Conservation (phyloP, 352 stramenopile species). For the Pythium aristosporum region DNA sequence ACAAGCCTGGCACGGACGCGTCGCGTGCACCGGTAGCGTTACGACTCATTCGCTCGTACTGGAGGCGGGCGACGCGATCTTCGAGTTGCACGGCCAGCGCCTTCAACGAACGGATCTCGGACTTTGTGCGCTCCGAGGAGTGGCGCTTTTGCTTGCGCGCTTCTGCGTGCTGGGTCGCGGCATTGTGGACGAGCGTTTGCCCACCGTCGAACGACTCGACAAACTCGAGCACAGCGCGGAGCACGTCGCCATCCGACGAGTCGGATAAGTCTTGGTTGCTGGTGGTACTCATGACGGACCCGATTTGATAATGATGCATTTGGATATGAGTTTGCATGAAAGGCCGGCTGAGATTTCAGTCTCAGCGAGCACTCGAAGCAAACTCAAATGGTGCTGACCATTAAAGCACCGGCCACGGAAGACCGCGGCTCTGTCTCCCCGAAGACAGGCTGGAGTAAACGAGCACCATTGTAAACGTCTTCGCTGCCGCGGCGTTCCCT, state of each 20-base stretch:
- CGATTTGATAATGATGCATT: background rate
- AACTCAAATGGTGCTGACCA: too few relatives aligned
- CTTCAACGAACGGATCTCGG: background rate
- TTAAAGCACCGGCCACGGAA: too few relatives aligned
- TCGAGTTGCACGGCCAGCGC: background rate
- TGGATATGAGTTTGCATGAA: too few relatives aligned
- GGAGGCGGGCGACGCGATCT: constrained; percentile 2
- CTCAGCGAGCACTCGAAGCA: too few relatives aligned
- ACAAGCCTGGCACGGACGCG: background rate
- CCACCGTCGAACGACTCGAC: constrained; percentile 2
- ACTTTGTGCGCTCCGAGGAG: constrained; percentile 3
- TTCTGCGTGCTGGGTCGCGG: background rate
- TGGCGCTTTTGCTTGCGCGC: background rate
- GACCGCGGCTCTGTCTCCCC: too few relatives aligned
- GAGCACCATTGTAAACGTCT: too few relatives aligned
- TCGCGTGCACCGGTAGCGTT: background rate
- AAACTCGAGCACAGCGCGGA: constrained; percentile 6
- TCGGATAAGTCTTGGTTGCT: constrained; percentile 5
- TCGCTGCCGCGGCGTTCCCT: too few relatives aligned
- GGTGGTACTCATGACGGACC: background rate
- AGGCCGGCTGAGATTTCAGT: too few relatives aligned
- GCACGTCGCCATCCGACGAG: constrained; percentile 6
- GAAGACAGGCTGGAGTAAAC: too few relatives aligned
- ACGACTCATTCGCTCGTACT: background rate
- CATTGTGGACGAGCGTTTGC: background rate